Evolutionary conservation across 441 rosid species (phyloP), one percentile per base, ranked within the genome.

Genomic region (Arabidopsis lyrata): DNA sequence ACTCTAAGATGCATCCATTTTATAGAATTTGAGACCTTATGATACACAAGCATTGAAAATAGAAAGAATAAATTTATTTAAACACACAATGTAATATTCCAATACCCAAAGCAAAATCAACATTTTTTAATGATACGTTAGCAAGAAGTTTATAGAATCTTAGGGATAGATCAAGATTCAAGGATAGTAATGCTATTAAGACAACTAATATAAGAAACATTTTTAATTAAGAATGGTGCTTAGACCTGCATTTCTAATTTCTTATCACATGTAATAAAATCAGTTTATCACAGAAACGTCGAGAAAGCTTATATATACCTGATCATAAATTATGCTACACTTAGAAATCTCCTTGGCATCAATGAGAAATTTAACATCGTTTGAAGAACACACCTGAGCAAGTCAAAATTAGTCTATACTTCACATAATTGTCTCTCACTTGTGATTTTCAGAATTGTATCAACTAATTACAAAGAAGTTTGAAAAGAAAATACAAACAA

Each of bases 351-450:
- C 8, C 42, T 15, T 32, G 12, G 35, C 35, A 4, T 27, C 34
- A 53, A 9, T 15, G 35, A 53, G 15, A 16, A 52, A 24, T 35
- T 24, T 12, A 38, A 38, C 41, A 38, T 6, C 41, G 3, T 53
- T 12, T 2, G n/a, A 57, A 57, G 24, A n/a, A 34, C 9, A 31
- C 4, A 31, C 62, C 12, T 15, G 14, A 34, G 7, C 42, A 55
- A n/a, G n/a, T 55, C 59, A 54, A 55, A 55, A 27, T 29, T 53
- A 54, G 59, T 29, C 8, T 56, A 20, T 18, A 18, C 36, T 41
- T 39, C 18, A 61, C 8, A 2, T 8, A 5, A 29, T 9, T 9
- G 4, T 45, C 29, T 29, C 27, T 10, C 11, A 9, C 36, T 61
- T 24, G 8, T 35, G 16, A 36, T 34, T 16, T 36, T 59, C 16